A percentile compares a stretch with the other conserved stretches of the same genome.
Conservation (phyloP, 495 filamentous ascomycete genomes). For the Trichocladium uniseriatum region DNA sequence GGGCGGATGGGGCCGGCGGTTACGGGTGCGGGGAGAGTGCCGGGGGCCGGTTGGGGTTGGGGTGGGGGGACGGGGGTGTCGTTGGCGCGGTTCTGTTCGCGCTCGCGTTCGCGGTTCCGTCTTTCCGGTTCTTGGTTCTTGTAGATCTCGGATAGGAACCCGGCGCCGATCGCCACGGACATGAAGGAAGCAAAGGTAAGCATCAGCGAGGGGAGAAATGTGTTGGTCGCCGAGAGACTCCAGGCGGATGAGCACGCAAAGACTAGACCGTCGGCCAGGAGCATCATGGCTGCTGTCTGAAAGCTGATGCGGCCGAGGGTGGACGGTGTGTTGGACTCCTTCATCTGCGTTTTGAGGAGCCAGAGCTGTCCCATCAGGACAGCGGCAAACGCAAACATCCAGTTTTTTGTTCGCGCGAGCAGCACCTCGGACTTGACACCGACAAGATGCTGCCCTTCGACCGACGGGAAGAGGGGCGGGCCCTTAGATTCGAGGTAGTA, state of each 20-base stretch:
- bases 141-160: constrained; percentile 83
- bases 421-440: constrained; percentile 75
- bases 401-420: constrained; percentile 53
- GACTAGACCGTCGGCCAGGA: constrained; percentile 70
- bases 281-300: constrained; percentile 74
- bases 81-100: constrained; percentile 29
- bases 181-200: constrained; percentile 66
- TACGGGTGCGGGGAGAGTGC: constrained; percentile 52
- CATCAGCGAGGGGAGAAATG: constrained; percentile 60
- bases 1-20: constrained; percentile 39
- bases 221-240: constrained; percentile 52
- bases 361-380: constrained; percentile 61
- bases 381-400: constrained; percentile 56
- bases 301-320: constrained; percentile 87
- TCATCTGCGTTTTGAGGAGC: constrained; percentile 74
- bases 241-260: constrained; percentile 53
- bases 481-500: constrained; percentile 86
- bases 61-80: constrained; percentile 22
- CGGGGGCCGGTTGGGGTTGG: constrained; percentile 32
- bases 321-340: constrained; percentile 88
- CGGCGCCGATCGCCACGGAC: constrained; percentile 56
- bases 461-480: constrained; percentile 57
- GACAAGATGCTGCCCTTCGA: constrained; percentile 56
- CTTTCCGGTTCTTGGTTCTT: constrained; percentile 67
- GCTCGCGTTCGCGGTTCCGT: constrained; percentile 16